These are phyloP conservation scores for Austroboletus festivus DNA, from an alignment of 768 basidiomycete genomes.

Conservation along the genomic window DNA sequence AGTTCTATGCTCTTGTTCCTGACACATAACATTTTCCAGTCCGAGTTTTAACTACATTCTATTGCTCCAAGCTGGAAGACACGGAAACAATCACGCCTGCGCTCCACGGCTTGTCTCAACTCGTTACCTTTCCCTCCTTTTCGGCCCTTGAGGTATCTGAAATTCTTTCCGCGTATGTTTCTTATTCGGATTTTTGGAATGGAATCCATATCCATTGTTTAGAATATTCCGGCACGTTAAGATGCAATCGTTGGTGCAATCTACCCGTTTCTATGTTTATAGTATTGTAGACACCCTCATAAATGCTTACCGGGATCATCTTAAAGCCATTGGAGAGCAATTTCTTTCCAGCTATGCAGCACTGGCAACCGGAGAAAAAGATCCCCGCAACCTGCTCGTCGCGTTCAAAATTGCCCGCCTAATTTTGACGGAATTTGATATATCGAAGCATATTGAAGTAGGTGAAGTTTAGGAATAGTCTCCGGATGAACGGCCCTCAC, in stretches of 20 bases:
- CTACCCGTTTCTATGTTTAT: conserved; percentile 78
- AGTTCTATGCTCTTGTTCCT: background rate
- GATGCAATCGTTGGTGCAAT: conserved; percentile 80
- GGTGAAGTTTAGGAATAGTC: conserved; percentile 17
- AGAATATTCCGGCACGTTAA: conserved; percentile 77
- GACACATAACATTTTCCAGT: conserved; percentile 44
- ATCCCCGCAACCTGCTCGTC: conserved; percentile 88
- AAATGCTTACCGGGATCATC: conserved; percentile 38
- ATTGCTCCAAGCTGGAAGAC: conserved; percentile 83
- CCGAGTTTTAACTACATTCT: conserved; percentile 79
- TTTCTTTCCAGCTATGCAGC: conserved; percentile 75
- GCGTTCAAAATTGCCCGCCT: conserved; percentile 88
- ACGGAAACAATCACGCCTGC: conserved; percentile 80
- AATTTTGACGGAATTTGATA: conserved; percentile 84
- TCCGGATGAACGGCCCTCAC: background rate
- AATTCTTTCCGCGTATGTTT: conserved; percentile 56
- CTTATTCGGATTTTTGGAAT: background rate
- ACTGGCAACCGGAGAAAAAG: conserved; percentile 95
- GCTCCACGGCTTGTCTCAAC: conserved; percentile 66
- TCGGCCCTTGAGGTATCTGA: conserved; percentile 61
- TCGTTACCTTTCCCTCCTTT: conserved; percentile 63
- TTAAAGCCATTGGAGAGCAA: conserved; percentile 66
- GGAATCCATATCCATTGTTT: conserved; percentile 3
- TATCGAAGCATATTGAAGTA: conserved; percentile 74
- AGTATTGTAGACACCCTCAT: conserved; percentile 69